Conservation (phyloP, 495 filamentous ascomycete genomes). For the Terfezia boudieri region DNA sequence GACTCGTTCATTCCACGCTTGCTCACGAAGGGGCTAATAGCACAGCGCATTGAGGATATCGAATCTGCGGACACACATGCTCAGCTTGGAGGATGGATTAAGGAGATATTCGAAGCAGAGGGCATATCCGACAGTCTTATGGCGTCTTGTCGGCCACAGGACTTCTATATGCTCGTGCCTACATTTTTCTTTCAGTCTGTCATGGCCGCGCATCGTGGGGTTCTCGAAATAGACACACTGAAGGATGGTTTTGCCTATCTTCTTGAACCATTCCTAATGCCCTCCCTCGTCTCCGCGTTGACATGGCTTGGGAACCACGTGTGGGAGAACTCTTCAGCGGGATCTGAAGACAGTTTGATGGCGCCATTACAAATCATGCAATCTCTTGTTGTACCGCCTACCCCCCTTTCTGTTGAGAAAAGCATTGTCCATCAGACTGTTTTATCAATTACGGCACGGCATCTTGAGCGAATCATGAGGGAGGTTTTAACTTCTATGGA, state of each 20-base stretch:
- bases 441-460: conserved; percentile 56
- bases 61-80: conserved; percentile 51
- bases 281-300: conserved; percentile 62
- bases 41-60: conserved; percentile 25
- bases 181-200: conserved; percentile 74
- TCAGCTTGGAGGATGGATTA: conserved; percentile 66
- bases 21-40: conserved; percentile 39
- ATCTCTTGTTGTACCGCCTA: conserved; percentile 49
- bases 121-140: conserved; percentile 72
- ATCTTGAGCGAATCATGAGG: conserved; percentile 51
- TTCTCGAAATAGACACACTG: conserved; percentile 55
- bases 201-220: conserved; percentile 44
- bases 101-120: conserved; percentile 65
- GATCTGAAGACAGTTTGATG: conserved; percentile 20
- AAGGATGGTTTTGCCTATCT: conserved; percentile 80
- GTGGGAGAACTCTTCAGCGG: conserved; percentile 33
- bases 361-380: conserved; percentile 54
- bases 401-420: conserved; percentile 52
- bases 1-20: conserved; percentile 53
- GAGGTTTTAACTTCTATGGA: conserved; percentile 30
- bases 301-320: conserved; percentile 60
- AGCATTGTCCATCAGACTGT: conserved; percentile 61
- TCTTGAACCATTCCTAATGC: conserved; percentile 71
- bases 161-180: conserved; percentile 80
- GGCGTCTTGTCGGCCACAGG: conserved; percentile 74